Evolutionary conservation across 208 protist species (phyloP), one percentile per base, ranked within the genome.

Genomic region (Spongospora subterranea): DNA sequence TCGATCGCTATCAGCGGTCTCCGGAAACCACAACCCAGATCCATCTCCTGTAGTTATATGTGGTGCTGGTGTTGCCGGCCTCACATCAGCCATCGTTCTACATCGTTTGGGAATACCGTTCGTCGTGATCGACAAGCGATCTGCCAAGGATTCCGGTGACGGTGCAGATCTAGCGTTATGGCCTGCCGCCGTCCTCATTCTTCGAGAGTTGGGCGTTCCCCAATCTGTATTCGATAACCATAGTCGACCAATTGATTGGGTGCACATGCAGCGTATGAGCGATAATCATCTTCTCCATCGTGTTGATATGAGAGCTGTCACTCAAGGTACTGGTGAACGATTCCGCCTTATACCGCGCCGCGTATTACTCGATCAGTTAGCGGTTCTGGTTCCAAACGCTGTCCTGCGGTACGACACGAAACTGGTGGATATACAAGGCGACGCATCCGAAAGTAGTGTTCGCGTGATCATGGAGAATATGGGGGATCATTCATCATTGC

Each of bases 251-350:
- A n/a, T 82, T 20, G n/a, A 82, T 43, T 45, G 11, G 17, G 71
- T 82, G 6, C 35, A 40, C 6, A 82, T 82, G 71, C n/a, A n/a
- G 71, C 71, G n/a, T 20, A 82, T 82, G 71, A 17, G 13, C 6
- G n/a, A 82, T 35, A n/a, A 6, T 20, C 6, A 43, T 39, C 6
- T n/a, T 13, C 6, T 82, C 13, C n/a, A 82, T 39, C 17, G 6
- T 6, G n/a, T 82, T 43, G 71, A 82, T 43, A 82, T 82, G 71
- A 82, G n/a, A 20, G 71, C 71, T 6, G 71, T 82, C 35, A n/a
- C 35, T 6, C 17, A 43, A 39, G 71, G 71, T 20, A 82, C 71
- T 6, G 17, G n/a, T 20, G 71, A 82, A n/a, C 6, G n/a, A 17
- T 82, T 82, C 71, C 6, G 71, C 6, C n/a, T 82, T 6, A n/a